Evolutionary conservation across 2,329 filamentous ascomycete species (phyloP), one percentile per base, ranked within the genome.

Genomic region (Aspergillus sclerotialis): DNA sequence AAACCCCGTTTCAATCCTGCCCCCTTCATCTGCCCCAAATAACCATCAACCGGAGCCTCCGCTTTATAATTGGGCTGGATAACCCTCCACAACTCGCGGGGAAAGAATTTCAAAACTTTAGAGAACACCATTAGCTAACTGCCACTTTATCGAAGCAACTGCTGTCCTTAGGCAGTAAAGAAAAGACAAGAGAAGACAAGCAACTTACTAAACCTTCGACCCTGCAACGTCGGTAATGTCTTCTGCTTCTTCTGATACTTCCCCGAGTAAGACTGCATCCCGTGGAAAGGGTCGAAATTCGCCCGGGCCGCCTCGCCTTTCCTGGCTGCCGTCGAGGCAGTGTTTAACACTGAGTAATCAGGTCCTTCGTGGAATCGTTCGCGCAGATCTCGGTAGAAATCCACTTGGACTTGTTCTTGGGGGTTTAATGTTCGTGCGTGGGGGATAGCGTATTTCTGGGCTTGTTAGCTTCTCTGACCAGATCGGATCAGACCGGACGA

Each of bases 271-370:
- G 74, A 76, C 25, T 73, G 72, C 56, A 78, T 78, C 36, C 74
- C 73, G 28, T 71, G 67, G 48, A 81, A 81, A 2, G 77, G 73
- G 52, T 81, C 74, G 48, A 78, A 74, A 13, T 68, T 67, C 3
- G 60, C 61, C 49, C 66, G 54, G 48, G 65, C 60, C 46, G 58
- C 40, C 42, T 57, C 57, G 44, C 64, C 55, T 44, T 67, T 63
- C 50, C 72, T 61, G 37, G 67, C 57, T 36, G 62, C 39, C 29
- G 58, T 47, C 13, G 58, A 50, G 28, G 58, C 40, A 29, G 60
- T 38, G 39, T 61, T 69, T 4, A 77, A 61, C 12, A 74, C 64
- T 0, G 72, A 70, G 56, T 76, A 80, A 42, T 76, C 71, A 0
- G 76, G 74, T 1, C 76, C 76, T 30, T 78, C 70, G 46, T 76